phyloP scores from a whole-genome alignment of 202 grass and related monocot species.

The Zizania palustris region DNA sequence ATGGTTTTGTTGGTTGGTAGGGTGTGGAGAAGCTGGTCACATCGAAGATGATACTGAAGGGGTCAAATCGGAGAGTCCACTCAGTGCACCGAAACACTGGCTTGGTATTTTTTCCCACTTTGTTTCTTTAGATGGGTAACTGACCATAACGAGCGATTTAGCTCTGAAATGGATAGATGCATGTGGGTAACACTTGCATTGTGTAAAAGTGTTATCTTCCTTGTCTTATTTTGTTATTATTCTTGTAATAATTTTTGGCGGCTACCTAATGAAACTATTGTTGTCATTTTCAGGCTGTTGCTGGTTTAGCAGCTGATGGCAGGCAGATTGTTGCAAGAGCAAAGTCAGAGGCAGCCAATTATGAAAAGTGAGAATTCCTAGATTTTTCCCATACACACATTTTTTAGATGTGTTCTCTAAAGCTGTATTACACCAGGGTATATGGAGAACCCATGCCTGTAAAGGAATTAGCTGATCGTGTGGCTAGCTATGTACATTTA shows the following conservation, averaged over 20 bases:
- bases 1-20: conserved; percentile 39
- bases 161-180: not conserved
- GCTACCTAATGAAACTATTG: conserved; percentile 7
- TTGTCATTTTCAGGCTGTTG: conserved; percentile 54
- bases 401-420: not conserved
- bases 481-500: conserved; percentile 82
- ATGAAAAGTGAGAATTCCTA: conserved; percentile 58
- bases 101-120: conserved; percentile 49
- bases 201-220: not conserved
- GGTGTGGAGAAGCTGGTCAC: conserved; percentile 80
- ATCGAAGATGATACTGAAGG: conserved; percentile 76
- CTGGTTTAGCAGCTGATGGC: conserved; percentile 80
- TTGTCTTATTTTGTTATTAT: not conserved
- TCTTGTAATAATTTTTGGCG: not conserved
- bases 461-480: conserved; percentile 81
- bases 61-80: conserved; percentile 78
- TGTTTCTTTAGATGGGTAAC: not conserved
- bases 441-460: conserved; percentile 79
- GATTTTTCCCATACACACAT: not conserved
- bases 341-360: conserved; percentile 75
- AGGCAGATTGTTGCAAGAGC: conserved; percentile 82
- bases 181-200: not conserved
- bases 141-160: not conserved
- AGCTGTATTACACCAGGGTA: conserved; percentile 35
- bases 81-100: conserved; percentile 70